Base-by-base conservation (phyloP, 192 early-diverging fungal species). In the Coemansia furcata region DNA sequence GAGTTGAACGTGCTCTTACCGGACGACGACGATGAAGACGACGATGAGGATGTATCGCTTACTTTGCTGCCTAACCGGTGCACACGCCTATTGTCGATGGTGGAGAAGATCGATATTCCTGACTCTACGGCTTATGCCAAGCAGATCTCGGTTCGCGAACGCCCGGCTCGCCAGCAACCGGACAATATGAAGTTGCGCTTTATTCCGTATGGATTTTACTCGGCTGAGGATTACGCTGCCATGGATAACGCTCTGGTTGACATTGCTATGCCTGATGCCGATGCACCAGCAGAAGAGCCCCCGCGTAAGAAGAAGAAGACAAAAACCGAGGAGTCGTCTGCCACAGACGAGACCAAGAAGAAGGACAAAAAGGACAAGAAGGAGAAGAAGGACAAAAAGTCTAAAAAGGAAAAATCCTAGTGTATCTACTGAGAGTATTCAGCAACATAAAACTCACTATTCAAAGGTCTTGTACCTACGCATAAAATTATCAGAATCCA, bases 141-240 rank as follows among this genome's bases (percentile, higher is more conserved):
- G 11, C 30, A 52, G 39, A 77, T 82, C 42, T 19, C 62, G 5
- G 32, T 50, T 3, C 43, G 72, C 26, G 69, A 66, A 14, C 67
- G 49, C 17, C 65, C 71, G 11, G 35, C 37, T 0, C 63, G 80
- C 6, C 61, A 60, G 12, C 80, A 82, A 72, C 80, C 75, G 8
- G 80, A 73, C 23, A 71, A 77, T 37, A 82, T 82, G 80, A 69
- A 77, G 54, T 30, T 82, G 63, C 62, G 44, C 44, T 82, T 82
- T 65, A 66, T 82, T 35, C 79, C 80, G 15, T 82, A 69, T 32
- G 80, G 80, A 15, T 82, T 77, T 57, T 82, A 72, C 60, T 82
- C 80, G 2, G 80, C 80, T 3, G 72, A 82, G 15, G 80, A 82
- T 40, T 77, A 82, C 55, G 23, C 35, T n/a, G 63, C 47, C 0